Evolutionary conservation across 768 basidiomycete species (phyloP).

Genomic region (Pluteus cervinus): DNA sequence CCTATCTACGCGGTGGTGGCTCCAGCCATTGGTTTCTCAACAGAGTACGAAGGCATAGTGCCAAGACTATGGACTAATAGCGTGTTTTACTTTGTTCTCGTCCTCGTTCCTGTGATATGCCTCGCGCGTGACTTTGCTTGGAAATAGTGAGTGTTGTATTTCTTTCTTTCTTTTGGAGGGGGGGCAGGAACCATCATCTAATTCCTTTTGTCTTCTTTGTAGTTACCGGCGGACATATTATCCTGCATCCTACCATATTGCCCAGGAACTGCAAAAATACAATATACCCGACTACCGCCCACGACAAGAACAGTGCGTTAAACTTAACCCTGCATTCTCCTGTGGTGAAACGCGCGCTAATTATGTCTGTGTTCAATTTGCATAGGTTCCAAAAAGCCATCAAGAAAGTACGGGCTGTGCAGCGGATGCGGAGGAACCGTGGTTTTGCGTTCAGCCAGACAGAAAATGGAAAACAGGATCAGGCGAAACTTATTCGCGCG

Average conservation of each 20-base stretch:
- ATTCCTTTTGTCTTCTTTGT: slow-evolving; percentile 9
- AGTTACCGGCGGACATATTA: slow-evolving; percentile 89
- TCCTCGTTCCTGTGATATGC: slow-evolving; percentile 81
- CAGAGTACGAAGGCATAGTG: slow-evolving; percentile 86
- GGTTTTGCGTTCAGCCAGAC: slow-evolving; percentile 99
- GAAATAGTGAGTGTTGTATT: slow-evolving; percentile 77
- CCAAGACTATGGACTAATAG: slow-evolving; percentile 83
- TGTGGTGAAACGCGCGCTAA: not conserved
- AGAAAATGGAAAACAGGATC: slow-evolving; percentile 85
- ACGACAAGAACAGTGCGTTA: slow-evolving; percentile 87
- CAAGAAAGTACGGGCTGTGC: slow-evolving; percentile 98
- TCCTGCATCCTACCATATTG: slow-evolving; percentile 95
- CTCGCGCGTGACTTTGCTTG: slow-evolving; percentile 86
- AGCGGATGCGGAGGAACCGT: slow-evolving; percentile 92
- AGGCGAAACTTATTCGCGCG: slow-evolving; percentile 76
- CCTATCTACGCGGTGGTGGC: slow-evolving; percentile 87
- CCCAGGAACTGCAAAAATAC: slow-evolving; percentile 99
- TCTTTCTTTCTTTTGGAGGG: slow-evolving; percentile 6
- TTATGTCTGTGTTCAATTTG: slow-evolving; percentile 9
- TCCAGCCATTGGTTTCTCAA: slow-evolving; percentile 82
- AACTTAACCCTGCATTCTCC: slow-evolving; percentile 4
- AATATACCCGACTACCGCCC: slow-evolving; percentile 96
- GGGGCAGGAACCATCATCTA: no score
- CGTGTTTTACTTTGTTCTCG: slow-evolving; percentile 85
- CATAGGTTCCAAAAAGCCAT: slow-evolving; percentile 95